phyloP scores from a whole-genome alignment of 495 filamentous ascomycete species.

The Elasticomyces elasticus region DNA sequence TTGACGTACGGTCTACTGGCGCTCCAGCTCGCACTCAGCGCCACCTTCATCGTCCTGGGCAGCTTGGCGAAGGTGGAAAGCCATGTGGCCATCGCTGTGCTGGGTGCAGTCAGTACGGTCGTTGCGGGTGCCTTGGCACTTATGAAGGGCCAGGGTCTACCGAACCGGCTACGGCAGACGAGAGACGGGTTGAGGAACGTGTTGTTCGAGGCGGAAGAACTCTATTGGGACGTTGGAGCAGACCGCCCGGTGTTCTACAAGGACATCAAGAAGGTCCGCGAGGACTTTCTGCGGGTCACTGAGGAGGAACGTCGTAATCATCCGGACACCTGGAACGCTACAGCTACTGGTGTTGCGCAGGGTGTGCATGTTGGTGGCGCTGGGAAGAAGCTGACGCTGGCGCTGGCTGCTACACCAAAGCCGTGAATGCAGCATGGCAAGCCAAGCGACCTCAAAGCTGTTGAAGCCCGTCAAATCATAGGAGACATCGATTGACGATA shows the following conservation, averaged over 20 bases:
- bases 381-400: background rate
- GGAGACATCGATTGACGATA: no score
- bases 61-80: constrained; percentile 11
- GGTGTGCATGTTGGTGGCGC: background rate
- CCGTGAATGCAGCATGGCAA: no score
- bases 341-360: background rate
- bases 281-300: constrained; percentile 16
- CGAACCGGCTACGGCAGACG: constrained; percentile 20
- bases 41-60: constrained; percentile 21
- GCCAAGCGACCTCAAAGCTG: no score
- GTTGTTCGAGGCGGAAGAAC: constrained; percentile 16
- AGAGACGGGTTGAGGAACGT: constrained; percentile 15
- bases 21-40: constrained; percentile 14
- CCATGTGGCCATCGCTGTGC: constrained; percentile 18
- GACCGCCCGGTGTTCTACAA: constrained; percentile 13
- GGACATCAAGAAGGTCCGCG: constrained; percentile 18
- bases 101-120: constrained; percentile 18
- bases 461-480: no score
- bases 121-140: constrained; percentile 17
- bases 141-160: constrained; percentile 23
- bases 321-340: constrained; percentile 20
- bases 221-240: constrained; percentile 18
- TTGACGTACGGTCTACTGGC: constrained; percentile 15
- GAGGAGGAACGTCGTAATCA: constrained; percentile 19
- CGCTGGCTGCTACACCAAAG: background rate